phyloP scores from a whole-genome alignment of 768 basidiomycete genomes.

The Dentipellis fragilis region DNA sequence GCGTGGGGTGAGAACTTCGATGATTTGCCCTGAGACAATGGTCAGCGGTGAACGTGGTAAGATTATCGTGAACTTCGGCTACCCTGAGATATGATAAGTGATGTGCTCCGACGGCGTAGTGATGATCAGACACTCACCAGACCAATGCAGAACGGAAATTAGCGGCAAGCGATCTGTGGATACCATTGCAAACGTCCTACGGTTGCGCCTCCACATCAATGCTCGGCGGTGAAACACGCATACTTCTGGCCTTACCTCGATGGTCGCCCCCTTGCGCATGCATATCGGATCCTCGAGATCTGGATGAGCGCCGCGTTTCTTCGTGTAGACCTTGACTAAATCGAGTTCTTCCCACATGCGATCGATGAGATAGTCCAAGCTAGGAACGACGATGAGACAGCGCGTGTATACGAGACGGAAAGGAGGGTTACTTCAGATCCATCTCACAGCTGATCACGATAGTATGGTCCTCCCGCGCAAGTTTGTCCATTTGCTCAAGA shows the following conservation, averaged over 20 bases:
- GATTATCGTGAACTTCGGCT: conserved; percentile 15
- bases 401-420: not conserved
- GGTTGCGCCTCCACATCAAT: not conserved
- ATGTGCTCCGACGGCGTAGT: not conserved
- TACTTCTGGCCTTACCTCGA: conserved; percentile 52
- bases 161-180: conserved; percentile 79
- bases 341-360: conserved; percentile 73
- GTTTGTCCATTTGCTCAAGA: conserved; percentile 71
- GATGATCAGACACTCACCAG: conserved; percentile 44
- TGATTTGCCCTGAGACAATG: conserved; percentile 62
- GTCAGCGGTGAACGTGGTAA: conserved; percentile 5
- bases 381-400: conserved; percentile 18
- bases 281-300: conserved; percentile 89
- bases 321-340: conserved; percentile 90
- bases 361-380: conserved; percentile 65
- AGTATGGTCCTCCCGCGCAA: conserved; percentile 72
- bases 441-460: conserved; percentile 97
- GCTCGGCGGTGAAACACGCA: not conserved
- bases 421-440: conserved; percentile 62
- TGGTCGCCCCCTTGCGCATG: conserved; percentile 82
- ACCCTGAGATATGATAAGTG: conserved; percentile 3
- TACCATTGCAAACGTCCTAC: conserved; percentile 83
- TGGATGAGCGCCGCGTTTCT: conserved; percentile 91
- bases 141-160: conserved; percentile 95
- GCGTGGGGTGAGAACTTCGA: conserved; percentile 91